Base-by-base conservation (phyloP, 2,329 filamentous ascomycete genomes). In the Colletotrichum karsti region DNA sequence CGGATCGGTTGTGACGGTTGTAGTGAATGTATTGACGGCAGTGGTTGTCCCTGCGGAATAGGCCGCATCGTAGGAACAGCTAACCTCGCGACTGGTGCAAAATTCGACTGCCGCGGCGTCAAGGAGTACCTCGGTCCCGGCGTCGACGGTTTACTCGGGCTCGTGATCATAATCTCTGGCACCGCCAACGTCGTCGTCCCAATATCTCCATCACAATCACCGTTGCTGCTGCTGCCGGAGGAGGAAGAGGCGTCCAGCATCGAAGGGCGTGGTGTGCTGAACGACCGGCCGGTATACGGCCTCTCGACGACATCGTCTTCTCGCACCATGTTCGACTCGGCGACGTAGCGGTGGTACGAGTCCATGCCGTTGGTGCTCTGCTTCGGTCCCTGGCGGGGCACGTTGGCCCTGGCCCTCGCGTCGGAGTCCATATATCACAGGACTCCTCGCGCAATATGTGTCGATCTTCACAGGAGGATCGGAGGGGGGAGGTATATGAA, bases 271-370 rank as follows among this genome's bases (percentile, higher is more conserved):
- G 67, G 67, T 3, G 63, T 69, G 54, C 67, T 70, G 20, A 70
- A 68, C 24, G 67, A 70, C 8, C 55, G 64, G n/a, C 64, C 35
- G 35, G 63, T 57, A 28, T 69, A 70, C 7, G 68, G 65, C 33
- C 68, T 58, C 30, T 66, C 56, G 3, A 55, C 12, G 5, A 37
- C 20, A 46, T 63, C 37, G 46, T 30, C n/a, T 41, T 22, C 42
- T 48, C 20, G 37, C 53, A 20, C 20, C 2, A 42, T 66, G 20
- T 12, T 70, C n/a, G 60, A 53, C 28, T 71, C 55, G 22, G 59
- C 58, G 18, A 71, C 69, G 50, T 62, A 71, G 39, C 64, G 70
- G 54, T 71, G 70, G 22, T 71, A 70, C 22, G 68, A 61, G 28
- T 70, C 70, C 59, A 69, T 60, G 10, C 68, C 70, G 30, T 57